Evolutionary conservation across 495 filamentous ascomycete genomes (phyloP).

Genomic region (Glonium stellatum): DNA sequence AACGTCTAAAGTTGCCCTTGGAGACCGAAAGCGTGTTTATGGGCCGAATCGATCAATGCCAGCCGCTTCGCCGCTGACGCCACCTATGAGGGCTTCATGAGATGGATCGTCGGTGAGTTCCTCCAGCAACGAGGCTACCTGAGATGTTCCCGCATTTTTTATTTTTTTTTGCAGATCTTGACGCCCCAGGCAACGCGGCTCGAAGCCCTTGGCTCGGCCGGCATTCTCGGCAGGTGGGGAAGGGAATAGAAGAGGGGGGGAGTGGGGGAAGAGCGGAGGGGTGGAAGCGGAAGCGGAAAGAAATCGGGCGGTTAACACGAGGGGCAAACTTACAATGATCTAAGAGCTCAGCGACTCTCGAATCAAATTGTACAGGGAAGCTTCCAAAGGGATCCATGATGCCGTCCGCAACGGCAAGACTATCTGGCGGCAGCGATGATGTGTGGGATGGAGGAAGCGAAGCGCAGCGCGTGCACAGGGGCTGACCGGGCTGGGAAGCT

Average conservation of each 20-base stretch:
- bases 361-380: constrained; percentile 16
- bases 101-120: not conserved
- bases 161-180: not conserved
- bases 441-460: constrained; percentile 6
- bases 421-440: constrained; percentile 6
- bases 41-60: not conserved
- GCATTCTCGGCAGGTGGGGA: no score
- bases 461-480: constrained; percentile 18
- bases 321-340: constrained; percentile 23
- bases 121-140: not conserved
- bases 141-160: not conserved
- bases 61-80: constrained; percentile 1
- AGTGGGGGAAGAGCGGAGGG: no score
- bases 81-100: not conserved
- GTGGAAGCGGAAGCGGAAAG: no score
- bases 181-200: not conserved
- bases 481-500: constrained; percentile 18
- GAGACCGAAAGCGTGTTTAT: not conserved
- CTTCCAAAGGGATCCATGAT: constrained; percentile 26
- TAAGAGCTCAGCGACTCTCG: constrained; percentile 16
- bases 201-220: no score
- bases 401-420: not conserved
- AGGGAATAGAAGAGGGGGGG: no score
- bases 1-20: not conserved
- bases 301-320: not conserved